Base-by-base conservation (phyloP, 441 rosid genomes). In the Corymbia calophylla region DNA sequence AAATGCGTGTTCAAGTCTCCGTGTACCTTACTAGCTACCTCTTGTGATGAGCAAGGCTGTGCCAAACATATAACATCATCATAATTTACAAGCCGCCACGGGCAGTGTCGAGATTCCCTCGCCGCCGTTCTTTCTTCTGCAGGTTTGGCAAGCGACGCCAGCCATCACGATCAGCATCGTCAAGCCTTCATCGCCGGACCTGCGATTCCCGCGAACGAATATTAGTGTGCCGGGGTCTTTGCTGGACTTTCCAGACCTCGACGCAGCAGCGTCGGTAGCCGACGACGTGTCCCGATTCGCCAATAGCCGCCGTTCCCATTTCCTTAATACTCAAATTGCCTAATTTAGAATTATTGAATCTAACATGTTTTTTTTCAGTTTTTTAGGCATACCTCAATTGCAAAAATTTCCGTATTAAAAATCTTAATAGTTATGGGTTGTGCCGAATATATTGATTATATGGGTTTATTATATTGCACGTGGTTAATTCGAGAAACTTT, bases 301-400 rank as follows among this genome's bases (percentile, higher is more conserved):
- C 64, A 58, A 58, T 1, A 58, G n/a, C 0, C 0, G 3, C n/a
- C 64, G 11, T 58, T 25, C 6, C 3, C n/a, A 0, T 58, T 58
- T 58, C n/a, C 64, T 25, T 25, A 10, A 58, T 10, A 58, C n/a
- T 58, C 64, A 58, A 58, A 58, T 25, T 58, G 64, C 64, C 64
- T 58, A 9, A 25, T 58, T 58, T 58, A 58, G 7, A 23, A 25
- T 58, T 23, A 58, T 25, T 25, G 14, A 23, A 56, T 56, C 62
- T 58, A 23, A 58, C 62, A 58, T 23, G 29, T 2, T 9, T 23
- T 58, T 23, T 9, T 58, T 58, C 6, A 0, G 62, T 4, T 58
- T 58, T 56, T 25, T 4, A 58, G 29, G 62, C 29, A 23, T 25
- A 25, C 62, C 29, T 25, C 29, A 58, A 58, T 58, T 29, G 17